Percentiles rank a stretch among this genome's conserved stretches.
Conservation (phyloP, 2,329 filamentous ascomycete genomes). For the Penicillium oxalicum region DNA sequence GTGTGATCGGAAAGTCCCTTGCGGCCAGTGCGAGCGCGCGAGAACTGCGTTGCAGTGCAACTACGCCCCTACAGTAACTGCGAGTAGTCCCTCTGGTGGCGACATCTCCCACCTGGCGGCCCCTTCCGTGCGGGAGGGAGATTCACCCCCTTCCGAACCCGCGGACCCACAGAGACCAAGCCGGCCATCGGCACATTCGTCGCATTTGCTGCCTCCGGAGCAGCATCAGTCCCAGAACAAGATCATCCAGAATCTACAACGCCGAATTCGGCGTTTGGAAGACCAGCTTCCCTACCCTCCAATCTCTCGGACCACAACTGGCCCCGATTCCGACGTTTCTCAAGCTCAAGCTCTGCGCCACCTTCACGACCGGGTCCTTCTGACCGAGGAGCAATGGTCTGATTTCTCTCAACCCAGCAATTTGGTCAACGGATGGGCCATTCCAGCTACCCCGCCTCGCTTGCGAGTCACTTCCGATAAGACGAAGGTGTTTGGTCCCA, state of each 20-base stretch:
- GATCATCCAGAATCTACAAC: too few species aligned
- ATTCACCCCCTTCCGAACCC: too few species aligned
- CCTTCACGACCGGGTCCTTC: too few species aligned
- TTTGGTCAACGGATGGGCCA: constrained; percentile 30
- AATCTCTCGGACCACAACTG: too few species aligned
- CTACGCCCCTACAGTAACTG: constrained; percentile 16
- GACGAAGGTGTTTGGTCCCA: constrained; percentile 51
- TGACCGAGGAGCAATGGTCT: neutral
- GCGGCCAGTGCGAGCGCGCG: constrained; percentile 51
- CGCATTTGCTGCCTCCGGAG: too few species aligned
- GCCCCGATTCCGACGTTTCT: too few species aligned
- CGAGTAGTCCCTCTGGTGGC: constrained; percentile 11
- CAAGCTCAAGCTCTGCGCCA: too few species aligned
- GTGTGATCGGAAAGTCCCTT: constrained; percentile 56
- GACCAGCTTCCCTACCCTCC: too few species aligned
- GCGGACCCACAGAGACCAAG: too few species aligned
- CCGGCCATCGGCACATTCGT: too few species aligned
- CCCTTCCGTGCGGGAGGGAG: neutral
- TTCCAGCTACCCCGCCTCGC: constrained; percentile 37
- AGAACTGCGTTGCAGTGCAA: constrained; percentile 3
- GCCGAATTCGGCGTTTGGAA: too few species aligned
- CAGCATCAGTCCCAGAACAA: too few species aligned
- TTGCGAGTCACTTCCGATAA: constrained; percentile 48
- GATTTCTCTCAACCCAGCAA: neutral
- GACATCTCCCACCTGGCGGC: constrained; percentile 5